Conservation (phyloP, 805 yeast species). For the Candida oleophila region DNA sequence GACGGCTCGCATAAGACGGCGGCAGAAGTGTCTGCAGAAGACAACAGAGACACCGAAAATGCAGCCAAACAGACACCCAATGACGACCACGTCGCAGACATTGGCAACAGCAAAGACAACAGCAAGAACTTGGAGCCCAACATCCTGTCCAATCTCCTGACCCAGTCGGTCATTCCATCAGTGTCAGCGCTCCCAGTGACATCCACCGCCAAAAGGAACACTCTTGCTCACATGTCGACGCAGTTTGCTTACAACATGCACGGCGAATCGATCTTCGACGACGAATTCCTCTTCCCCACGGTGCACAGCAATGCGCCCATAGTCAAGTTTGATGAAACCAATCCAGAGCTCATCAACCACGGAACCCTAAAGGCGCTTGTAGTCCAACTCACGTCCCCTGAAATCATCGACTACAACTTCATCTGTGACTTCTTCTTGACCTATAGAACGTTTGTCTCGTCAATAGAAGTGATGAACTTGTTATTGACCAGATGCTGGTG, state of each 20-base stretch:
- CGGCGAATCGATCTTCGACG: conserved; percentile 38
- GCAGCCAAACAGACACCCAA: no score
- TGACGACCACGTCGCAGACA: not conserved
- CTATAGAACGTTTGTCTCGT: conserved; percentile 65
- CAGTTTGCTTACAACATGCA: conserved; percentile 31
- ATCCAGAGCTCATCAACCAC: conserved; percentile 31
- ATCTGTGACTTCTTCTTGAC: conserved; percentile 86
- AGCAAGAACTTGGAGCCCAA: not conserved
- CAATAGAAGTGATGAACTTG: conserved; percentile 58
- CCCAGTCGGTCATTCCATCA: conserved; percentile 1
- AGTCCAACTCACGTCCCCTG: conserved; percentile 68
- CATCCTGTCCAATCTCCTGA: not conserved
- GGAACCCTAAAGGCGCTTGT: conserved; percentile 48
- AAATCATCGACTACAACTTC: conserved; percentile 70
- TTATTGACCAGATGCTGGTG: conserved; percentile 68
- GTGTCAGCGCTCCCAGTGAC: not conserved
- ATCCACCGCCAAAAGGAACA: conserved; percentile 4
- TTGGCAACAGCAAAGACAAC: not conserved
- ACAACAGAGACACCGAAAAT: no score
- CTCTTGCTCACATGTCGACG: conserved; percentile 8
- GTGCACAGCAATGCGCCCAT: conserved; percentile 15
- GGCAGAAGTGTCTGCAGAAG: no score
- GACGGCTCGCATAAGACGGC: no score
- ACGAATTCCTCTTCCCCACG: conserved; percentile 31
- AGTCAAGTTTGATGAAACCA: conserved; percentile 34